A percentile compares a stretch with the other conserved stretches of the same genome.
phyloP scores from a whole-genome alignment of 495 filamentous ascomycete species.

The Penicillium ucsense region DNA sequence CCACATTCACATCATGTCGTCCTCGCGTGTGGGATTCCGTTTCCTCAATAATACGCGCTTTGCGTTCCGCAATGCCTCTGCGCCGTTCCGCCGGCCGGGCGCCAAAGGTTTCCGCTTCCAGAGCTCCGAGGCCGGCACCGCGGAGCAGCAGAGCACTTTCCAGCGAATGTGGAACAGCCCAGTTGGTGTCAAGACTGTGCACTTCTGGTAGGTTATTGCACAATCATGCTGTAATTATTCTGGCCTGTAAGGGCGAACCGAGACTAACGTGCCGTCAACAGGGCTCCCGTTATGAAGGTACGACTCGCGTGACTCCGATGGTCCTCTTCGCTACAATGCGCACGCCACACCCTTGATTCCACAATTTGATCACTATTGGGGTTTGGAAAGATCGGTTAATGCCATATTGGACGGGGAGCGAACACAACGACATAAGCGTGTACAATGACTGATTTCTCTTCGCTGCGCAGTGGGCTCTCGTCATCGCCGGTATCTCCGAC shows the following conservation, averaged over 20 bases:
- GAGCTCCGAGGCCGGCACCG: conserved; percentile 47
- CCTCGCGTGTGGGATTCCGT: conserved; percentile 40
- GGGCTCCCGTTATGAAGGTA: conserved; percentile 97
- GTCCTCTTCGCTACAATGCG: conserved; percentile 1
- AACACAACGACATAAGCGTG: background rate
- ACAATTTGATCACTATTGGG: background rate
- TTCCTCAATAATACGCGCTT: conserved; percentile 43
- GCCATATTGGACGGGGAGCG: background rate
- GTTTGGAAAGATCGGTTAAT: background rate
- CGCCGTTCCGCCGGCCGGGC: conserved; percentile 43
- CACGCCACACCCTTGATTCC: background rate
- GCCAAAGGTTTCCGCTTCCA: conserved; percentile 54
- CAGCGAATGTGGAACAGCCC: conserved; percentile 78
- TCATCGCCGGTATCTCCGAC: conserved; percentile 85
- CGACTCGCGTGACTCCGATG: conserved; percentile 10
- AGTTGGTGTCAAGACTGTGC: conserved; percentile 87
- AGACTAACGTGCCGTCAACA: conserved; percentile 24
- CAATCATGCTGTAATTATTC: too few relatives aligned
- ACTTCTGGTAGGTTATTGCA: conserved; percentile 69
- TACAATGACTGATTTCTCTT: conserved; percentile 5
- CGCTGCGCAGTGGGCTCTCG: conserved; percentile 65
- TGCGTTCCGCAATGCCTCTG: conserved; percentile 40
- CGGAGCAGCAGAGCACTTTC: conserved; percentile 48
- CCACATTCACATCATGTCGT: conserved; percentile 30
- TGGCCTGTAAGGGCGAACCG: background rate